Conservation (phyloP, 1,284 basidiomycete species). For the Thecaphora frezii region DNA sequence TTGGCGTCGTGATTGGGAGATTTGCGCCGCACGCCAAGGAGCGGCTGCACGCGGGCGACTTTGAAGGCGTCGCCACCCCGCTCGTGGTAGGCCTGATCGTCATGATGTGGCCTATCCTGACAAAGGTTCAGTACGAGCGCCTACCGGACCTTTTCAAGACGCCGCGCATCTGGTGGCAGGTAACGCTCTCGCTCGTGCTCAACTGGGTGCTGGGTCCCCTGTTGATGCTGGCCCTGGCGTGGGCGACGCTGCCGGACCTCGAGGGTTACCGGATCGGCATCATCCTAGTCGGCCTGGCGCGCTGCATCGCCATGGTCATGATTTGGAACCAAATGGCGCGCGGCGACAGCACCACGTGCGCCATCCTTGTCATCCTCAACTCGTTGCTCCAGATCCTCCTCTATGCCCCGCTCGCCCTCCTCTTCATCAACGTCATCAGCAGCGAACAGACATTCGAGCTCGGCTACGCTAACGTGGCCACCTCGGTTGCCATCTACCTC, state of each 20-base stretch:
- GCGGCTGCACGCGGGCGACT: constrained; percentile 50
- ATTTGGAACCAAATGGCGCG: constrained; percentile 71
- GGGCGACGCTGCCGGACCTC: constrained; percentile 77
- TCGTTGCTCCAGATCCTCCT: constrained; percentile 72
- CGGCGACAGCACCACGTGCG: constrained; percentile 76
- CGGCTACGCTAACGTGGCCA: constrained; percentile 71
- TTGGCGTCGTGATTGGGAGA: constrained; percentile 75
- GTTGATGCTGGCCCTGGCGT: constrained; percentile 79
- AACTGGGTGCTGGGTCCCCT: constrained; percentile 80
- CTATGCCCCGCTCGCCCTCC: constrained; percentile 73
- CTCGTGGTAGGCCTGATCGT: constrained; percentile 65
- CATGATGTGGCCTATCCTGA: constrained; percentile 85
- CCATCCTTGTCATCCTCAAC: constrained; percentile 67
- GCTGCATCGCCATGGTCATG: constrained; percentile 60
- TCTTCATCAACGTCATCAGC: constrained; percentile 74
- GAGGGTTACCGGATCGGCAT: constrained; percentile 62
- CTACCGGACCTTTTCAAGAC: constrained; percentile 68
- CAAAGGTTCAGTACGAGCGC: constrained; percentile 74
- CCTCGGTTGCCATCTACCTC: constrained; percentile 68
- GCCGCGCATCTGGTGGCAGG: constrained; percentile 70
- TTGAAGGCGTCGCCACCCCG: constrained; percentile 57
- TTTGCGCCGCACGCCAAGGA: constrained; percentile 37
- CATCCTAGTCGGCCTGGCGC: constrained; percentile 67
- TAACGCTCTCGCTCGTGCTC: constrained; percentile 71
- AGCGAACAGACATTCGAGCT: constrained; percentile 62